phyloP scores from a whole-genome alignment of 169 alveolate genomes.

The Neospora caninum region DNA sequence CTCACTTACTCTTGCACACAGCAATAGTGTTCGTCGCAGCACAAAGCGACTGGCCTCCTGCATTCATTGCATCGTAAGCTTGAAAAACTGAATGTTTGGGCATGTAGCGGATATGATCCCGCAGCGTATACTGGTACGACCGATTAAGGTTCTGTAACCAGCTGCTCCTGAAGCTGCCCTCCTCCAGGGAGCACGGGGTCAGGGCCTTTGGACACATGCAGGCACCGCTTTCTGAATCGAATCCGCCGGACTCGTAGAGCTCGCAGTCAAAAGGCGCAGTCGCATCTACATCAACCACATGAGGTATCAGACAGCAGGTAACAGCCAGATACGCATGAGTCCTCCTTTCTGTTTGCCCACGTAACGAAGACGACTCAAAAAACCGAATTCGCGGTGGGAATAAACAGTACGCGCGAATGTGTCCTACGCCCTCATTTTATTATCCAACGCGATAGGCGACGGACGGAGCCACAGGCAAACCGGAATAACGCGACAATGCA shows the following conservation, averaged over 20 bases:
- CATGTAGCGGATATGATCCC: not conserved
- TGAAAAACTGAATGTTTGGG: not conserved
- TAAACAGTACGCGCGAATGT: too few species aligned
- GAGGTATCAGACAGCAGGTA: not conserved
- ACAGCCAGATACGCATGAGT: too few species aligned
- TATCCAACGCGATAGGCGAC: too few species aligned
- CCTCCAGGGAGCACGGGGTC: conserved; percentile 8
- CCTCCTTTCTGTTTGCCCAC: too few species aligned
- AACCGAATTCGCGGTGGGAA: too few species aligned
- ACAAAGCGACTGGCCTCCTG: not conserved
- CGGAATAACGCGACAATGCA: too few species aligned
- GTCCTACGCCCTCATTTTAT: too few species aligned
- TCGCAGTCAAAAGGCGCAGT: not conserved
- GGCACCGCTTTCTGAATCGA: not conserved
- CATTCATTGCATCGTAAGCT: not conserved
- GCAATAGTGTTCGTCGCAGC: not conserved
- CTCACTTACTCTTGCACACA: not conserved
- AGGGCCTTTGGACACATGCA: conserved; percentile 9
- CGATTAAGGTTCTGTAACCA: not conserved
- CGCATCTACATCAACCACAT: not conserved
- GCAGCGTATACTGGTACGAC: not conserved
- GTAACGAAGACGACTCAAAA: too few species aligned
- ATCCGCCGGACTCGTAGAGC: not conserved
- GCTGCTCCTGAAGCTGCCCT: not conserved
- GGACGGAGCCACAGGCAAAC: too few species aligned